Evolutionary conservation across 352 stramenopile species (phyloP).

Genomic region (Plasmopara halstedii): DNA sequence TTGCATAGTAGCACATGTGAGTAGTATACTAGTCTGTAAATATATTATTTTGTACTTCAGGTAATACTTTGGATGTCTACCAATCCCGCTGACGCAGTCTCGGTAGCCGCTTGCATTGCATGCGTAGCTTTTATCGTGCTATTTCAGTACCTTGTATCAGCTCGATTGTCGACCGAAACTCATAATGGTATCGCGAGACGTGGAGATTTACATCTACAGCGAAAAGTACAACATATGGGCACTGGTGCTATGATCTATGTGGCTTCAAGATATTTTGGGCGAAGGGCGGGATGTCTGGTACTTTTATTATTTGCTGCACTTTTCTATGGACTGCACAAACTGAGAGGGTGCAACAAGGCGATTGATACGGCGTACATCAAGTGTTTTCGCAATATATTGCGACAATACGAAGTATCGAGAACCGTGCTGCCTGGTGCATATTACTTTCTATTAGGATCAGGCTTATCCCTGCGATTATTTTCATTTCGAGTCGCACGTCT

Average conservation of each 20-base stretch:
- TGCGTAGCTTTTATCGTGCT: constrained; percentile 24
- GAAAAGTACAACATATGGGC: constrained; percentile 41
- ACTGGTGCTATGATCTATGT: constrained; percentile 44
- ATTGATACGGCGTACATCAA: constrained; percentile 34
- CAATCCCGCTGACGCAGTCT: too few species aligned
- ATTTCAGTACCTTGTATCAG: constrained; percentile 35
- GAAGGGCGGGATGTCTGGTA: constrained; percentile 8
- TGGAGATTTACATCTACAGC: constrained; percentile 36
- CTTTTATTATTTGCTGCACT: constrained; percentile 28
- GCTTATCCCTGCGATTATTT: constrained; percentile 30
- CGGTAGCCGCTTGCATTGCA: constrained; percentile 4
- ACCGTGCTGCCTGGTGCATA: constrained; percentile 38
- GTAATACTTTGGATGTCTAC: too few species aligned
- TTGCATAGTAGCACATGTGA: too few species aligned
- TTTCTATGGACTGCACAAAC: constrained; percentile 30
- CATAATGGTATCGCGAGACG: constrained; percentile 6
- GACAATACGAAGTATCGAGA: constrained; percentile 33
- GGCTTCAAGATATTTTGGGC: constrained; percentile 21
- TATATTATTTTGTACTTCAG: too few species aligned
- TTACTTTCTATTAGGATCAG: constrained; percentile 52
- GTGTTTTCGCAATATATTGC: constrained; percentile 36
- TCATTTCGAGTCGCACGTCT: constrained; percentile 34
- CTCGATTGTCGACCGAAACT: not conserved
- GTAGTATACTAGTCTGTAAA: too few species aligned
- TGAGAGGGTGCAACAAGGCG: constrained; percentile 18